Base-by-base conservation (phyloP, 1,284 basidiomycete genomes). In the Austroboletus novae-zelandiae region DNA sequence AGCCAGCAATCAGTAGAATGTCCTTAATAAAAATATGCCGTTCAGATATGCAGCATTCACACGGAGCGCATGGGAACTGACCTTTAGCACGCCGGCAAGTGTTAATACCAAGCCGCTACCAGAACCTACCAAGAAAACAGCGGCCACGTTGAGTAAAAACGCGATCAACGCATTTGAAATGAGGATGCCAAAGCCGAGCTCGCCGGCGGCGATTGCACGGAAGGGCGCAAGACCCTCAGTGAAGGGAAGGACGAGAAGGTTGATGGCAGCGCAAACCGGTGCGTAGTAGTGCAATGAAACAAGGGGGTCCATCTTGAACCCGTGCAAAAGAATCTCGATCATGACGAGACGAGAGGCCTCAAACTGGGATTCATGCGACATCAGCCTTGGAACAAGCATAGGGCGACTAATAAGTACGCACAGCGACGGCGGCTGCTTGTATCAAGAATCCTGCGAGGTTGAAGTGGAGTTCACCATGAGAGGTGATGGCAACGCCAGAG, bases 201-300 rank as follows among this genome's bases (percentile, higher is more conserved):
- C 39, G 1, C 61, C 60, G 20, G 60, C 57, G 15, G 60, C 57
- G n/a, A 64, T 51, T 15, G 61, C 63, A 64, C 84, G 85, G 75
- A 98, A 93, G 0, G 95, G 95, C 50, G 80, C 87, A 20, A 95
- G 72, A 9, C 95, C 94, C 71, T 98, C 94, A 1, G 89, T 90
- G 73, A 97, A 89, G 25, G 93, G 91, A 27, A 98, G 71, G 51
- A 95, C 75, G 50, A 80, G 65, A 34, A 92, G 79, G 73, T 98
- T 98, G 76, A 98, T 89, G 53, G 79, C 70, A 2, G 95, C 94
- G 68, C 96, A 98, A 49, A 98, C 91, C n/a, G 92, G 92, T 9
- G 92, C 92, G 68, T 94, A 95, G 78, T 97, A 98, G 75, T 98
- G 92, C 50, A 98, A 76, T 31, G 93, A 97, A 25, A 96, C 93